Percentiles rank a stretch among this genome's conserved stretches.
Conservation (phyloP, 306 rosid genomes). For the Myrica gale region DNA sequence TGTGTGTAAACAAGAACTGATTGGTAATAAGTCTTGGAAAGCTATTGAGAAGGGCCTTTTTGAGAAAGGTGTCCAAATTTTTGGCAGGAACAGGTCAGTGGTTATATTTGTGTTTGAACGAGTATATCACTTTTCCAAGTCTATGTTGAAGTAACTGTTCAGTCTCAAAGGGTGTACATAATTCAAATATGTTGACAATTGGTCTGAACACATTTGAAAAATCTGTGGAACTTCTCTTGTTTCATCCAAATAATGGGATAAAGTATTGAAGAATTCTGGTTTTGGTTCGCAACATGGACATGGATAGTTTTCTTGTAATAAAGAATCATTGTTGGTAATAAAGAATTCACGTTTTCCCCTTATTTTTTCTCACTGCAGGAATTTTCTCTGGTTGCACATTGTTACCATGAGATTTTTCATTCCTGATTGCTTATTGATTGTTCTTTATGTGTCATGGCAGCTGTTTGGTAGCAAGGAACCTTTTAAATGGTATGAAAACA, state of each 20-base stretch:
- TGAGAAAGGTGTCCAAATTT: conserved; percentile 87
- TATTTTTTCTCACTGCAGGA: conserved; percentile 15
- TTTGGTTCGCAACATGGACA: conserved; percentile 23
- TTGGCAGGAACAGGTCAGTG: conserved; percentile 89
- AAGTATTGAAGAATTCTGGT: conserved; percentile 21
- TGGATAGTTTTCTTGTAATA: conserved; percentile 1
- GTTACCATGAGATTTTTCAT: background rate
- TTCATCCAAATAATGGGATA: conserved; percentile 16
- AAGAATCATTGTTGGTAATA: background rate
- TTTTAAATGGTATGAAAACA: conserved; percentile 79
- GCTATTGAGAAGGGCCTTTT: conserved; percentile 81
- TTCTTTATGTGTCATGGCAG: conserved; percentile 46
- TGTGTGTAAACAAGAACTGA: conserved; percentile 54
- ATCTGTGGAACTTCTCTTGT: conserved; percentile 11
- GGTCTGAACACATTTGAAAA: conserved; percentile 8
- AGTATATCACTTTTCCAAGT: conserved; percentile 22
- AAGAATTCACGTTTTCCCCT: background rate
- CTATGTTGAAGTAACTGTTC: conserved; percentile 11
- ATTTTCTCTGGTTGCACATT: conserved; percentile 13
- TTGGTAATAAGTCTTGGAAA: conserved; percentile 76
- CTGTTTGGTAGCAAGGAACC: conserved; percentile 92
- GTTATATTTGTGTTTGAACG: conserved; percentile 19
- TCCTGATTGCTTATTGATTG: conserved; percentile 13
- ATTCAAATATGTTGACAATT: conserved; percentile 2
- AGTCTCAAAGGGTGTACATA: conserved; percentile 4